Conservation (phyloP, 805 yeast genomes). For the Dipodascus geniculatus region DNA sequence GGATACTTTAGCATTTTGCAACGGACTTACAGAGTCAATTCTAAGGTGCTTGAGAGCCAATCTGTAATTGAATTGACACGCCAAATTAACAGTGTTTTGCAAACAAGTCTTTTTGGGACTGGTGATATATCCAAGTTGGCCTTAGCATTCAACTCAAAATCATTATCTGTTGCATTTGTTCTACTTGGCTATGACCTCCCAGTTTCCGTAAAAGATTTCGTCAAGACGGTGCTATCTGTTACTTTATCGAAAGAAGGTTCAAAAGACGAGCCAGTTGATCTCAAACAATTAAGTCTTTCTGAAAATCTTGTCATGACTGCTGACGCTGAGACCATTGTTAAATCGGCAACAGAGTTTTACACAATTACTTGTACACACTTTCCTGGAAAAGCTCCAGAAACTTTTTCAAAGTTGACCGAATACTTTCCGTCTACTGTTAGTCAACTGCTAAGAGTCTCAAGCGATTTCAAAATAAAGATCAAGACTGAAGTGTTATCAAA, state of each 20-base stretch:
- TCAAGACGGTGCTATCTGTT: not conserved
- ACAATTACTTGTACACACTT: not conserved
- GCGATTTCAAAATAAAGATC: not conserved
- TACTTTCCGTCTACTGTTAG: not conserved
- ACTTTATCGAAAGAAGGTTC: not conserved
- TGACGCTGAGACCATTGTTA: not conserved
- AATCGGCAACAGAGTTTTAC: not conserved
- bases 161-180: not conserved
- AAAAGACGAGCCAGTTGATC: not conserved
- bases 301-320: not conserved
- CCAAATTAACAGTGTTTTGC: not conserved
- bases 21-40: not conserved
- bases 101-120: not conserved
- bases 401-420: not conserved
- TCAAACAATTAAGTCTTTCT: not conserved
- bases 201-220: not conserved
- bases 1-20: not conserved
- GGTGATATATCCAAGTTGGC: not conserved
- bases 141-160: not conserved
- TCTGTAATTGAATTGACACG: not conserved
- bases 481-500: not conserved
- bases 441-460: not conserved
- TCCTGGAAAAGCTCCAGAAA: not conserved
- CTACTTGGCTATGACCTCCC: not conserved
- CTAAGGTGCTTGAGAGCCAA: not conserved